Conservation (phyloP, 2,329 filamentous ascomycete species). For the Hymenoscyphus repandus region DNA sequence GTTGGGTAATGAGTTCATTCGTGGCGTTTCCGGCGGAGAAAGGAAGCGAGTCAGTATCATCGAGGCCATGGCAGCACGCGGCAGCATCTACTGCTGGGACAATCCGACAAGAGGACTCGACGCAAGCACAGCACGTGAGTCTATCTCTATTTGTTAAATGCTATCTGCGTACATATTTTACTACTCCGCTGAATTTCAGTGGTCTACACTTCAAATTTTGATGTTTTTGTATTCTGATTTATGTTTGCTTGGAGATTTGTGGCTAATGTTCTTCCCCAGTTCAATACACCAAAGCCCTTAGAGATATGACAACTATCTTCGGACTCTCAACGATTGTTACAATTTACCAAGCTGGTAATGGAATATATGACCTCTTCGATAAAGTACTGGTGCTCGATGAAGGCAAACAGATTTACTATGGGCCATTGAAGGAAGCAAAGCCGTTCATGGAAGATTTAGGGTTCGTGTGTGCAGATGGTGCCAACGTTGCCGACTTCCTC, state of each 20-base stretch:
- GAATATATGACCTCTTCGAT: slow-evolving; percentile 69
- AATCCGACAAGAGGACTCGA: slow-evolving; percentile 78
- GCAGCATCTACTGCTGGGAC: slow-evolving; percentile 55
- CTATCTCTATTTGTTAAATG: too few species aligned
- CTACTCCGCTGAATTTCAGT: too few species aligned
- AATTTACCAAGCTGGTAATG: slow-evolving; percentile 63
- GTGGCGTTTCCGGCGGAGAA: slow-evolving; percentile 76
- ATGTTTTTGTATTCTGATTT: too few species aligned
- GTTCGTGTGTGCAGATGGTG: slow-evolving; percentile 46
- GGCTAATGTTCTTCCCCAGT: too few species aligned
- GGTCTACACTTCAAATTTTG: too few species aligned
- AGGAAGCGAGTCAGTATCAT: slow-evolving; percentile 75
- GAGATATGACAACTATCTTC: slow-evolving; percentile 70
- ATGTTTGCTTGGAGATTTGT: too few species aligned
- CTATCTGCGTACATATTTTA: too few species aligned
- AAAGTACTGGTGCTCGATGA: slow-evolving; percentile 74
- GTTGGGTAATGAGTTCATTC: slow-evolving; percentile 62
- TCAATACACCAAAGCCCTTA: slow-evolving; percentile 60
- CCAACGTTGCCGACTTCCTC: slow-evolving; percentile 69
- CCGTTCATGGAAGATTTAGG: slow-evolving; percentile 62
- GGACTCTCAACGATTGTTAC: slow-evolving; percentile 65
- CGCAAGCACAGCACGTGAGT: slow-evolving; percentile 72
- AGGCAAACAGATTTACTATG: slow-evolving; percentile 63
- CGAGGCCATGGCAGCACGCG: slow-evolving; percentile 61
- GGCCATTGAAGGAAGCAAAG: slow-evolving; percentile 52